Conservation (phyloP, 1,284 basidiomycete species). For the Irpex rosettiformis region DNA sequence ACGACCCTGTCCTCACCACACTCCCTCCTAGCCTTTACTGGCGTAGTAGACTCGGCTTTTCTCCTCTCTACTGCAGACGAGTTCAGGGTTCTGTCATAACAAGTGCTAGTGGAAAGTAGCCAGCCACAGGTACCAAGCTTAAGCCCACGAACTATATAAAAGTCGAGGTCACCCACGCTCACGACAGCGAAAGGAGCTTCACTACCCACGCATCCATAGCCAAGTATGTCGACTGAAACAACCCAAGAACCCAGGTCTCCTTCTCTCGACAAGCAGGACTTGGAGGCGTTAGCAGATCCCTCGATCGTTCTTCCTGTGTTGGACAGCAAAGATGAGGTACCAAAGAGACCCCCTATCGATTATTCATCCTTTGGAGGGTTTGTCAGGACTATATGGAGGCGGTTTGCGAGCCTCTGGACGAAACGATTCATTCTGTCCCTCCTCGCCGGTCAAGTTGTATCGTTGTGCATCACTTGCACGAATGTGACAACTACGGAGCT, state of each 20-base stretch:
- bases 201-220: not conserved
- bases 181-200: not conserved
- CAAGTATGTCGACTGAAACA: not conserved
- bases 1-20: not conserved
- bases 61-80: too few relatives aligned
- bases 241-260: not conserved
- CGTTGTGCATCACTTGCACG: slow-evolving; percentile 82
- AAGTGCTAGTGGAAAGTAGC: not conserved
- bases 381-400: slow-evolving; percentile 42
- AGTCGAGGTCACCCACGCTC: not conserved
- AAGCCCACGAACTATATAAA: not conserved
- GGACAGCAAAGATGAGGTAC: not conserved
- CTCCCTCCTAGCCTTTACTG: not conserved
- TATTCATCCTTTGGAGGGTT: slow-evolving; percentile 54
- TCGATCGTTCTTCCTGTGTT: not conserved
- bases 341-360: not conserved
- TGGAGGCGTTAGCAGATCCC: not conserved
- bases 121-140: not conserved
- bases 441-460: slow-evolving; percentile 77
- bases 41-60: not conserved
- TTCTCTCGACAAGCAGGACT: not conserved
- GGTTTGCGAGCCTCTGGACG: slow-evolving; percentile 75
- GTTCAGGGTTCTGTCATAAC: too few relatives aligned
- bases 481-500: slow-evolving; percentile 81
- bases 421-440: slow-evolving; percentile 63